These are phyloP conservation scores for Panus rudis DNA, from an alignment of 768 basidiomycete species.

Conservation along the genomic window DNA sequence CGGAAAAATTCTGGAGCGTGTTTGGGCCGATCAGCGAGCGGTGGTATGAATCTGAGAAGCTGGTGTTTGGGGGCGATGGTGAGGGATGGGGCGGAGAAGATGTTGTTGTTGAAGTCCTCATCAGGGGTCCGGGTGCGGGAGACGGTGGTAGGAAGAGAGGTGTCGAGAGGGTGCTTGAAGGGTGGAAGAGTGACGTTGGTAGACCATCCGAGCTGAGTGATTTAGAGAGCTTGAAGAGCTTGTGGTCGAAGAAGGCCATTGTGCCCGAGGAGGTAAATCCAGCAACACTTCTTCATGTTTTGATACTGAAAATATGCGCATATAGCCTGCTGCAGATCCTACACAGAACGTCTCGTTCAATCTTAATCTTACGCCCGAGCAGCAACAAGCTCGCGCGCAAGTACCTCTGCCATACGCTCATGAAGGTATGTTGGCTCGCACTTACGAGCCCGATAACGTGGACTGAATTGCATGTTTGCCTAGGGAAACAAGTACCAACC, in stretches of 20 bases:
- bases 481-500: conserved; percentile 14
- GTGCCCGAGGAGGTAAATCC: conserved; percentile 8
- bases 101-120: conserved; percentile 55
- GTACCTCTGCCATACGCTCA: conserved; percentile 91
- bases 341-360: conserved; percentile 81
- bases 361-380: conserved; percentile 73
- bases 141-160: conserved; percentile 40
- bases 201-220: conserved; percentile 40
- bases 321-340: conserved; percentile 41
- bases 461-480: conserved; percentile 7
- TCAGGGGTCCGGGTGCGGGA: conserved; percentile 36
- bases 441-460: neutral
- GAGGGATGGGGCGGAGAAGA: conserved; percentile 45
- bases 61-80: conserved; percentile 52
- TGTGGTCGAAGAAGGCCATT: conserved; percentile 33
- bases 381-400: conserved; percentile 69
- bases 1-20: conserved; percentile 75
- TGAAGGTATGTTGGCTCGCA: conserved; percentile 43
- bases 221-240: conserved; percentile 44
- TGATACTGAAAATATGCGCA: neutral
- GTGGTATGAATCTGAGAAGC: conserved; percentile 45
- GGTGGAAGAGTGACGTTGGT: conserved; percentile 36
- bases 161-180: conserved; percentile 58
- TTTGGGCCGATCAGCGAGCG: conserved; percentile 67
- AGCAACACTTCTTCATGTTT: conserved; percentile 1